Base-by-base conservation (phyloP, 371 early-diverging fungal genomes). In the Apophysomyces variabilis region DNA sequence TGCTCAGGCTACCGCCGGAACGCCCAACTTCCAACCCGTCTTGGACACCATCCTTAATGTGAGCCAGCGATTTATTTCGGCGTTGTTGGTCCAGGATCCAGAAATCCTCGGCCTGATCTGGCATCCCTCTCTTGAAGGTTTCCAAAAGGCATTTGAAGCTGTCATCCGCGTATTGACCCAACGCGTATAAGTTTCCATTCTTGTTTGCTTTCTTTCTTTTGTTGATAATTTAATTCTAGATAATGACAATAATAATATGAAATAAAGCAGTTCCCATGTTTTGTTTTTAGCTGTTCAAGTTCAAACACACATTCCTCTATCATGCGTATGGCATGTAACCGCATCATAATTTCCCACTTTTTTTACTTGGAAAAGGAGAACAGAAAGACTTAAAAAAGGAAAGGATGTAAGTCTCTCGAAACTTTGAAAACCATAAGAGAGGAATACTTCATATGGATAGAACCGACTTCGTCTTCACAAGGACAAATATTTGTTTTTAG, bases 151-250 rank as follows among this genome's bases (percentile, higher is more conserved):
- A 9, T 16, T 50, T 50, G 54, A 50, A 21, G 54, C 54, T 9
- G 9, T 50, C 21, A 8, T 50, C 54, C 54, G 21, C 21, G 54
- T 50, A 11, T 21, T 50, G 1, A 50, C 54, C 8, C 54, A 50
- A 26, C 54, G 54, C 21, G 9, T 50, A n/a, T 13, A 41, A 21
- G 3, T 7, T 21, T 50, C 7, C 21, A 2, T 26, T 26, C 32
- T 26, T 26, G 32, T 3, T 26, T 26, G 32, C 32, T 26, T 26
- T 26, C 32, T 26, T 26, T 26, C 32, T 26, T 26, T 26, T 26
- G 32, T 26, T 26, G 54, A 50, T 50, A 50, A 50, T 50, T 50
- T 50, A 50, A 50, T 1, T 50, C 21, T 50, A 50, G 54, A 50
- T 50, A 26, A 26, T 26, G 32, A 26, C 32, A 26, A 26, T 26